Conservation (phyloP, 129 eudicot species). For the Arctium minus region DNA sequence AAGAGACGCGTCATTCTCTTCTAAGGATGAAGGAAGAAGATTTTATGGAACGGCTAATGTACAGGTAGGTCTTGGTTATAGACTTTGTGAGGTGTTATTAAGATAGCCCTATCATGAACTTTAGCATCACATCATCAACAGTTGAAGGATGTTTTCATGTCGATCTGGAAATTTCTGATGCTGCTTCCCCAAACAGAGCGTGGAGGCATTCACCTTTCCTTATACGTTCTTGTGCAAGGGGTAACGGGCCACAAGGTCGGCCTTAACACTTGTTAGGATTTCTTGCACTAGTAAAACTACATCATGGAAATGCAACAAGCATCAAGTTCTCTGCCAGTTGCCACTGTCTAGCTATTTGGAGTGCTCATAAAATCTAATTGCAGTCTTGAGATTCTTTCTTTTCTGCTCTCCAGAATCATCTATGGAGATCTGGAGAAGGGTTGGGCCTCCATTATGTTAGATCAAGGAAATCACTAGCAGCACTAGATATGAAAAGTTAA, state of each 20-base stretch:
- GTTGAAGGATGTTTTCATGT: neutral
- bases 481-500: neutral
- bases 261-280: neutral
- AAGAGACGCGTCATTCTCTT: conserved; percentile 84
- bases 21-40: conserved; percentile 97
- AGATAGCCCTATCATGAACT: neutral
- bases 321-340: neutral
- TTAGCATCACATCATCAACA: neutral
- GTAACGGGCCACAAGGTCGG: neutral
- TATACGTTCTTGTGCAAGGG: neutral
- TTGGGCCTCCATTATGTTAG: neutral
- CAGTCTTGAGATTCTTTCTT: neutral
- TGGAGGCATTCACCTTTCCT: neutral
- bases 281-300: too few relatives aligned
- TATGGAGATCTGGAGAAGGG: neutral
- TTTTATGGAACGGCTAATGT: conserved; percentile 89
- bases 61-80: conserved; percentile 46
- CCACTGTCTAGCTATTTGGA: neutral
- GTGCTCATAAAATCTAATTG: neutral
- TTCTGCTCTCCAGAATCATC: neutral
- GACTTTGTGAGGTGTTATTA: conserved; percentile 4
- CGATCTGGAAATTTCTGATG: neutral
- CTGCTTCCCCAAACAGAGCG: neutral
- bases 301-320: neutral
- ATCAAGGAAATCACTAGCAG: neutral